Evolutionary conservation across 202 grass and related monocot species (phyloP), one percentile per base, ranked within the genome.

Genomic region (Digitaria exilis): DNA sequence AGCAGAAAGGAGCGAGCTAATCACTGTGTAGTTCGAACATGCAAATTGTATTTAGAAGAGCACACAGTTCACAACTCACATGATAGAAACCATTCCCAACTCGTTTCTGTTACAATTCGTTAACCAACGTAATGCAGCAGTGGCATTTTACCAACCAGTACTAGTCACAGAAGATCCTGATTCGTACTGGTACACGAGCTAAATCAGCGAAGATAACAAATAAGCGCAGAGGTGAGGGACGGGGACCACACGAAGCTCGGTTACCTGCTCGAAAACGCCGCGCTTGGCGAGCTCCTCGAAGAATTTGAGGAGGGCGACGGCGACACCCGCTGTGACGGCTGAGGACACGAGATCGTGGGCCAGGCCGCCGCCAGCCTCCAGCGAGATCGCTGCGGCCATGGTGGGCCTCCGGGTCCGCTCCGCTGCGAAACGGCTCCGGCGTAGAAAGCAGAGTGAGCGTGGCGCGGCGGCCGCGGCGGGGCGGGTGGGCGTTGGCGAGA

Each of bases 271-370:
- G 78, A 86, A 92, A 52, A 96, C 85, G 32, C 90, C 80, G 79
- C 83, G 81, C 48, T 77, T 95, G 65, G 93, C 87, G 78, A 95
- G 83, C 85, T 92, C 93, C 85, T 92, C 90, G 77, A 82, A 95
- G 82, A 92, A 76, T 46, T 85, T 83, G 30, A 95, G 93, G 51
- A 95, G 88, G 14, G 85, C 88, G 70, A 95, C 85, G 57, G 93
- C 93, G 55, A 92, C 66, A 48, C 56, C 49, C 5, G 84, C 79
- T 3, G 94, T 83, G 69, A 93, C 65, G 69, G 7, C 91, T 0
- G 91, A 69, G 17, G 89, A 78, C 78, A 82, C 84, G 42, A 91
- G 63, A 73, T 93, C 91, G 82, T 88, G 87, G 74, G 63, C 48
- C 48, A 97, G 70, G n/a, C 31, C 49, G 6, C 26, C 32, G 11